These are phyloP conservation scores for Heritiera littoralis DNA, from an alignment of 345 rosid species.

Conservation along the genomic window DNA sequence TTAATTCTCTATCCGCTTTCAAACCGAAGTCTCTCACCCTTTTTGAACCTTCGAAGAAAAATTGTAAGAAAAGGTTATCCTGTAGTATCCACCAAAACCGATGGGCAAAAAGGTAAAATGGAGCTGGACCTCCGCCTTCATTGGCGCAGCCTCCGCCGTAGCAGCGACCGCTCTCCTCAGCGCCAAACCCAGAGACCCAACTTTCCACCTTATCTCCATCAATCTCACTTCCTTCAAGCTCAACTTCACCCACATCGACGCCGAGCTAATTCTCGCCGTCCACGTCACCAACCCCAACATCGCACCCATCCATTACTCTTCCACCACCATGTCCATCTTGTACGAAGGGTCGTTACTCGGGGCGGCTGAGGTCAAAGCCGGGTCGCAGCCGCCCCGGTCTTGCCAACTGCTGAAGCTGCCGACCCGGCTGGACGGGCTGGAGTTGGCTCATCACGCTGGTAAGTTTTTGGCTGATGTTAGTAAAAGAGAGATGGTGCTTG, in stretches of 20 bases:
- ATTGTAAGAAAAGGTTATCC: background rate
- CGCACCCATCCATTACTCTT: conserved; percentile 61
- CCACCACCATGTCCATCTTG: conserved; percentile 81
- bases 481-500: conserved; percentile 73
- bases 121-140: conserved; percentile 74
- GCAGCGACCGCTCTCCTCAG: conserved; percentile 47
- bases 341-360: conserved; percentile 86
- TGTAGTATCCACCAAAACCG: background rate
- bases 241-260: conserved; percentile 68
- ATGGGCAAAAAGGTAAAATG: conserved; percentile 60
- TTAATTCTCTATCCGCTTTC: background rate
- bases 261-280: conserved; percentile 72
- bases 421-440: conserved; percentile 70
- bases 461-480: conserved; percentile 70
- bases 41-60: background rate
- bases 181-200: conserved; percentile 84
- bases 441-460: conserved; percentile 78
- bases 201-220: conserved; percentile 78
- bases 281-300: conserved; percentile 86
- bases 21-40: background rate
- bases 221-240: conserved; percentile 74
- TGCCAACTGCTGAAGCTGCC: conserved; percentile 66
- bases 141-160: conserved; percentile 69
- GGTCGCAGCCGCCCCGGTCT: conserved; percentile 64
- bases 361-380: conserved; percentile 64